Percentiles rank a stretch among this genome's conserved stretches.
phyloP scores from a whole-genome alignment of 129 eudicot species.

The Flaveria bidentis region DNA sequence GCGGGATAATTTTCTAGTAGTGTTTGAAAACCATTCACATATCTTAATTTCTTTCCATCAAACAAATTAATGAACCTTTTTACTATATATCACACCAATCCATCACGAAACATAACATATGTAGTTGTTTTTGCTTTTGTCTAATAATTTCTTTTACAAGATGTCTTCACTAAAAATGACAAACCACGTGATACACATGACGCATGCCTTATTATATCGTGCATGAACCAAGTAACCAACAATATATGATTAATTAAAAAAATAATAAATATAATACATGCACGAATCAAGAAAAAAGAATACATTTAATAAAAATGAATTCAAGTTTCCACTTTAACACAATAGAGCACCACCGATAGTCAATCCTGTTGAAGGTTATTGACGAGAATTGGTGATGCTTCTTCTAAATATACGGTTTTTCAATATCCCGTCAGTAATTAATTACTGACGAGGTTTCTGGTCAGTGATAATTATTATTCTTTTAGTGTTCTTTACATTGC shows the following conservation, averaged over 20 bases:
- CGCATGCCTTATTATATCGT: background rate
- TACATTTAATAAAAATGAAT: background rate
- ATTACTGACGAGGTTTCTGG: too few relatives aligned
- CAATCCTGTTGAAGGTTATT: too few relatives aligned
- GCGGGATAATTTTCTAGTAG: too few relatives aligned
- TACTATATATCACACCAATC: background rate
- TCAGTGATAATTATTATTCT: too few relatives aligned
- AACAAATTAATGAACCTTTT: background rate
- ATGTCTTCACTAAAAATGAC: background rate
- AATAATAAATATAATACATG: background rate
- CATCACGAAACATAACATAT: background rate
- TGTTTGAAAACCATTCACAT: background rate
- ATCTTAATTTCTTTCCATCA: background rate
- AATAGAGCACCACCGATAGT: too few relatives aligned
- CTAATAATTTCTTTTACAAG: background rate
- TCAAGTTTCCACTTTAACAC: too few relatives aligned
- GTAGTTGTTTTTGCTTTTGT: background rate
- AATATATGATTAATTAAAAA: background rate
- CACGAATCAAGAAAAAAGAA: constrained; percentile 17
- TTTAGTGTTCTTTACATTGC: too few relatives aligned
- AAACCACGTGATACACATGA: background rate
- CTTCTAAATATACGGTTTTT: too few relatives aligned
- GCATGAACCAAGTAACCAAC: constrained; percentile 1
- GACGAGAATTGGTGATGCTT: too few relatives aligned
- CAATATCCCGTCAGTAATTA: too few relatives aligned